Evolutionary conservation across 306 rosid genomes (phyloP).

Genomic region (Trifolium dubium): DNA sequence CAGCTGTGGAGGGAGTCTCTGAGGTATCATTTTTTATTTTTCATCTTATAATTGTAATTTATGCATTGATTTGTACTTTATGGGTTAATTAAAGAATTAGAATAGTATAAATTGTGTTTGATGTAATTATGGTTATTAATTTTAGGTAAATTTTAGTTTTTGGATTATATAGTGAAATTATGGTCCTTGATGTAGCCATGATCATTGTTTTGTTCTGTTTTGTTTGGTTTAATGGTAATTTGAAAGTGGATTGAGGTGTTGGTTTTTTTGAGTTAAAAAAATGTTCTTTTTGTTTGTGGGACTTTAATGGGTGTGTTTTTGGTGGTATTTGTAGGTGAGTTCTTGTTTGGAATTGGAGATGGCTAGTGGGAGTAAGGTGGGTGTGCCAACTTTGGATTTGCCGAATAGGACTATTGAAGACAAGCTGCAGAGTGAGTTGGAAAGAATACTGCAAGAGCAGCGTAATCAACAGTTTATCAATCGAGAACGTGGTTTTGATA

Average conservation of each 20-base stretch:
- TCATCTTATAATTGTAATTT: conserved; percentile 7
- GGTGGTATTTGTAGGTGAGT: conserved; percentile 34
- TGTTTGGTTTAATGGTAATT: conserved; percentile 12
- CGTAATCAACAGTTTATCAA: conserved; percentile 56
- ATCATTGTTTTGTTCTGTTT: conserved; percentile 33
- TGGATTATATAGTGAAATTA: conserved; percentile 18
- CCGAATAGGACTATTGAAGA: conserved; percentile 63
- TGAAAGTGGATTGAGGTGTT: conserved; percentile 36
- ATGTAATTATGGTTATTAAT: conserved; percentile 27
- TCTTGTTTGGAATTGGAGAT: conserved; percentile 58
- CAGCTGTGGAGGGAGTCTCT: conserved; percentile 61
- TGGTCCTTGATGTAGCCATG: too few relatives aligned
- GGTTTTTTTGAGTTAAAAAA: background rate
- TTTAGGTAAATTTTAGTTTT: conserved; percentile 32
- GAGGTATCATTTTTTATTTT: conserved; percentile 32
- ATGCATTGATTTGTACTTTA: conserved; percentile 35
- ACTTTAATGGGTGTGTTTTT: conserved; percentile 8
- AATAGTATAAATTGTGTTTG: conserved; percentile 28
- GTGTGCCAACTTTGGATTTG: conserved; percentile 43
- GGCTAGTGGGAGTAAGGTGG: conserved; percentile 67
- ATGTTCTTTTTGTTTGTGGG: conserved; percentile 27
- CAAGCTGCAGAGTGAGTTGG: conserved; percentile 75
- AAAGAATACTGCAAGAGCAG: conserved; percentile 70
- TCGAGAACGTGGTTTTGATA: conserved; percentile 72
- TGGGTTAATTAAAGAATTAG: conserved; percentile 19